Percentiles rank a stretch among this genome's conserved stretches.
These are phyloP conservation scores for Eucalyptus marginata DNA, from an alignment of 345 rosid genomes.

Conservation along the genomic window DNA sequence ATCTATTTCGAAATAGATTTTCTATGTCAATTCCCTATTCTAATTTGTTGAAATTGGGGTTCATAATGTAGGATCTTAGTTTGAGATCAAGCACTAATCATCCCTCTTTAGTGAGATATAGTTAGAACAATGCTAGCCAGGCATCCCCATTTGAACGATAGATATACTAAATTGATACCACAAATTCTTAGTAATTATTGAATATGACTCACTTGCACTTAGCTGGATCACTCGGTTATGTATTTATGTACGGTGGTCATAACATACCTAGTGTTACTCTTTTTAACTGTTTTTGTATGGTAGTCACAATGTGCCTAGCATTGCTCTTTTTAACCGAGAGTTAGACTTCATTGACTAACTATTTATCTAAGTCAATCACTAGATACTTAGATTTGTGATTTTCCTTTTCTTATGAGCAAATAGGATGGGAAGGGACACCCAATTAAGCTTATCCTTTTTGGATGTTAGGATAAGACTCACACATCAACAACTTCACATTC, in stretches of 20 bases:
- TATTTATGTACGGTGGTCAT: neutral
- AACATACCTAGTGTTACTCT: fast-evolving
- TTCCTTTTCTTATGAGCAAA: neutral
- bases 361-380: neutral
- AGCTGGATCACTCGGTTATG: fast-evolving
- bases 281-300: neutral
- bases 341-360: neutral
- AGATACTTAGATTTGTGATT: neutral
- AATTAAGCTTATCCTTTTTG: neutral
- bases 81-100: neutral
- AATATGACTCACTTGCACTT: neutral
- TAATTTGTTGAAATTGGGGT: fast-evolving
- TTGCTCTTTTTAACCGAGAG: neutral
- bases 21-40: neutral
- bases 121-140: neutral
- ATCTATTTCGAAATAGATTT: neutral
- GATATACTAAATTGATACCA: neutral
- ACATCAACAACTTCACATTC: neutral
- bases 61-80: neutral
- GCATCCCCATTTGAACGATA: neutral
- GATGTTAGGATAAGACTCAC: neutral
- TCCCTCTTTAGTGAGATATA: neutral
- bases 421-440: neutral
- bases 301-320: neutral
- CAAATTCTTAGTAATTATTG: neutral